Evolutionary conservation across 2,329 filamentous ascomycete genomes (phyloP), one percentile per base, ranked within the genome.

Genomic region (Ophiostoma sp.): DNA sequence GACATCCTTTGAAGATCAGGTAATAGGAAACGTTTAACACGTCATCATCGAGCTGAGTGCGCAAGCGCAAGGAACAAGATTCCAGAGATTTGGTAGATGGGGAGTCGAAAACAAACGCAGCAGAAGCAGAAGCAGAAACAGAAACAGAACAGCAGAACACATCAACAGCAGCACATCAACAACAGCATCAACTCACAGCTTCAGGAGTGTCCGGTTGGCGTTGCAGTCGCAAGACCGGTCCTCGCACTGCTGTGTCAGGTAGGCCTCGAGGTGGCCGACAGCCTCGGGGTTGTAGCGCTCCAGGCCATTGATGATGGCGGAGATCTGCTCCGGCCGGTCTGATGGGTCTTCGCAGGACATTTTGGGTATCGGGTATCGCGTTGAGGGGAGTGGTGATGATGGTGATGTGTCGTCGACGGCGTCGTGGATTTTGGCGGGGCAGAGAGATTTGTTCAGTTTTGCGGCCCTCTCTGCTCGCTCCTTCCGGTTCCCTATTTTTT

Each of bases 241-340:
- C 81, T 98, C 94, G 84, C 95, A 99, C 82, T 99, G 95, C 80
- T 93, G 89, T 77, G 86, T 85, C 72, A 99, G 89, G 81, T 99
- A 99, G 79, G 92, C 90, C 85, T 99, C 94, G 80, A 99, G 95
- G 73, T 91, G 85, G 71, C 87, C 87, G 65, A 96, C 96, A 66
- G 95, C 97, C 83, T 99, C 95, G 58, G 95, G 95, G 81, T 99
- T 99, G 84, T 99, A 99, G 77, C 95, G 87, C 81, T 99, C 95
- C 72, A 99, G 91, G 75, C 95, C 94, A 81, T 94, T 97, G 77
- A 99, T 92, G 77, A 99, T 97, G 79, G 83, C 85, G 78, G 92
- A 90, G 80, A 99, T 96, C 79, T 95, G 89, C 74, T 95, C 91
- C 75, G 95, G 94, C 79, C 95, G 86, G 81, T 97, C 92, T 75